Evolutionary conservation across 164 flowering plant species (phyloP).

Genomic region (Vitis riparia): DNA sequence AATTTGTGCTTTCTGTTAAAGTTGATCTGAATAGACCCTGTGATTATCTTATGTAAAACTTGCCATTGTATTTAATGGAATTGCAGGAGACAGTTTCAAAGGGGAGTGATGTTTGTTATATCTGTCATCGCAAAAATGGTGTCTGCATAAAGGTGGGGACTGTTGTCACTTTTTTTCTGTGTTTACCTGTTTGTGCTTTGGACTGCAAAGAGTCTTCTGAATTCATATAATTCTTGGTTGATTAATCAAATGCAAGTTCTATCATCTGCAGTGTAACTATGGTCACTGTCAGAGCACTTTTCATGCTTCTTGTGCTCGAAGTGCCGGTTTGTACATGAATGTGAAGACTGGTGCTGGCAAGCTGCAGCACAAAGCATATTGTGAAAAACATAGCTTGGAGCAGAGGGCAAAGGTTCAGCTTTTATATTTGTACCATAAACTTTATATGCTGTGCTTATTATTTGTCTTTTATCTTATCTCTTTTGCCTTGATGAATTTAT

Average conservation of each 20-base stretch:
- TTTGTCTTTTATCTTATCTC: not conserved
- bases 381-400: constrained; percentile 84
- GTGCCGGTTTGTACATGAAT: constrained; percentile 72
- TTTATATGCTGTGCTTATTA: not conserved
- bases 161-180: not conserved
- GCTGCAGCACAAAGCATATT: constrained; percentile 86
- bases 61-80: constrained; percentile 2
- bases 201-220: not conserved
- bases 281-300: constrained; percentile 85
- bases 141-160: constrained; percentile 77
- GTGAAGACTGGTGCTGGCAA: constrained; percentile 59
- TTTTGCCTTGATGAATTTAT: constrained; percentile 8
- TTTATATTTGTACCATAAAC: not conserved
- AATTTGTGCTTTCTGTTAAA: not conserved
- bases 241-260: not conserved
- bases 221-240: not conserved
- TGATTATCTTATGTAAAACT: not conserved
- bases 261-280: constrained; percentile 69
- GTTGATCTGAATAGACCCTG: not conserved
- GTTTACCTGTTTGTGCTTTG: not conserved
- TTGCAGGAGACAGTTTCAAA: constrained; percentile 58
- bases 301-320: constrained; percentile 91
- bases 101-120: constrained; percentile 58
- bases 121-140: constrained; percentile 69
- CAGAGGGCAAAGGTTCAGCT: constrained; percentile 76